A percentile compares a stretch with the other conserved stretches of the same genome.
Evolutionary conservation across 2,329 filamentous ascomycete species (phyloP).

Genomic region (Biscogniauxia sp.): DNA sequence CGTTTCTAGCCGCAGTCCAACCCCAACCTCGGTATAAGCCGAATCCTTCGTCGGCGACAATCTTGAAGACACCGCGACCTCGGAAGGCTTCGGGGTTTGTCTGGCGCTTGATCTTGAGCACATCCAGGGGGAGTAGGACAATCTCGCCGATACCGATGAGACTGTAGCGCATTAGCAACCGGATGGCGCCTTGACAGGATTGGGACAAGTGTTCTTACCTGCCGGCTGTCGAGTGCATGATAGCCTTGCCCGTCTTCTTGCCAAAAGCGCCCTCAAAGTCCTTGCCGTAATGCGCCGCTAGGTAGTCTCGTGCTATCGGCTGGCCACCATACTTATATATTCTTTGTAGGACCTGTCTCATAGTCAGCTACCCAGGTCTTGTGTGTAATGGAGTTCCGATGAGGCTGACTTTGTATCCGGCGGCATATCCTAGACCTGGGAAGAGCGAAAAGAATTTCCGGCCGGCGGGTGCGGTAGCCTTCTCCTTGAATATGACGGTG

Average conservation of each 20-base stretch:
- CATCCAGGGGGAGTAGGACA: conserved; percentile 88
- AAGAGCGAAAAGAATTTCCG: conserved; percentile 94
- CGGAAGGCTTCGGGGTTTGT: conserved; percentile 98
- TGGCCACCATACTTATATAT: conserved; percentile 99
- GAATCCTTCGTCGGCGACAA: conserved; percentile 91
- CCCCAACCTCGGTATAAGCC: conserved; percentile 94
- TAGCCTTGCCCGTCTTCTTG: conserved; percentile 95
- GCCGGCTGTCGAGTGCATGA: conserved; percentile 95
- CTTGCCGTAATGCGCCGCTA: conserved; percentile 73
- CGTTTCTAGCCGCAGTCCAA: conserved; percentile 96
- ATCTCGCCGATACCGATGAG: conserved; percentile 98
- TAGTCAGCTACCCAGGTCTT: conserved; percentile 4
- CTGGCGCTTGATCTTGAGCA: conserved; percentile 99
- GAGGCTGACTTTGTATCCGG: conserved; percentile 81
- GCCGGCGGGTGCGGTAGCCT: conserved; percentile 66
- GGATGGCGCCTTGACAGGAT: not conserved
- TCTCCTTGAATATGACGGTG: conserved; percentile 90
- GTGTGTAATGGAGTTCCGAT: not conserved
- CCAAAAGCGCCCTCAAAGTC: conserved; percentile 89
- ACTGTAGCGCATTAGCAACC: conserved; percentile 42
- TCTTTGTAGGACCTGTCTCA: conserved; percentile 72
- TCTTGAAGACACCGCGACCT: conserved; percentile 84
- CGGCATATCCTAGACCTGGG: conserved; percentile 94
- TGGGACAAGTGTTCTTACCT: conserved; percentile 51
- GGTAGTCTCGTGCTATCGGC: conserved; percentile 88